Evolutionary conservation across 257 asterid genomes (phyloP), one percentile per base, ranked within the genome.

Genomic region (Agastache rugosa): DNA sequence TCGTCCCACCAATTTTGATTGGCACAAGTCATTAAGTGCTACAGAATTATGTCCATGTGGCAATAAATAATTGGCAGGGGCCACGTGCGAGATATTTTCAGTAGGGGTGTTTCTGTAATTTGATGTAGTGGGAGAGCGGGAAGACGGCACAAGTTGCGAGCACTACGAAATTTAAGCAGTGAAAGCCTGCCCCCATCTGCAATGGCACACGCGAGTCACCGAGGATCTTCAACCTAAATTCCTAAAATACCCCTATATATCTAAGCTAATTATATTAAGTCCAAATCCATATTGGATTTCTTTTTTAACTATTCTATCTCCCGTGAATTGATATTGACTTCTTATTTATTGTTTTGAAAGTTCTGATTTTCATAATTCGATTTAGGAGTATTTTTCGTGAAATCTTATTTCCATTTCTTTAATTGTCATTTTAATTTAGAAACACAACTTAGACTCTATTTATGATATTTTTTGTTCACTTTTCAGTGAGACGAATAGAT

Each of bases 171-270:
- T 76, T 44, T 72, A 82, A 39, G 48, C 82, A 73, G 80, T 23
- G 80, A 87, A 85, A 86, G 89, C 87, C 89, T 85, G 90, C 78
- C 77, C 67, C 63, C 6, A 60, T 75, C 82, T 86, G 85, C 86
- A 27, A 82, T 72, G 62, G 51, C 87, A 80, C 92, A 83, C 86
- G 91, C 72, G 82, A 85, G 45, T 37, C 78, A 44, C 69, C 69
- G 58, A 74, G 67, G 76, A 73, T 73, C 56, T 62, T 22, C 16
- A 56, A 2, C 7, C 10, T 5, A 3, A 66, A 20, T 81, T 56
- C 80, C 89, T 17, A 56, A 82, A 81, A 65, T 76, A 67, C 90
- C 93, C 86, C 63, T 65, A 10, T 25, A 31, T 1, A 59, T 39
- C 17, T 17, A n/a, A n/a, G n/a, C n/a, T n/a, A 20, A 17, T 48